Evolutionary conservation across 257 asterid species (phyloP).

Genomic region (Gentiana macrophylla): DNA sequence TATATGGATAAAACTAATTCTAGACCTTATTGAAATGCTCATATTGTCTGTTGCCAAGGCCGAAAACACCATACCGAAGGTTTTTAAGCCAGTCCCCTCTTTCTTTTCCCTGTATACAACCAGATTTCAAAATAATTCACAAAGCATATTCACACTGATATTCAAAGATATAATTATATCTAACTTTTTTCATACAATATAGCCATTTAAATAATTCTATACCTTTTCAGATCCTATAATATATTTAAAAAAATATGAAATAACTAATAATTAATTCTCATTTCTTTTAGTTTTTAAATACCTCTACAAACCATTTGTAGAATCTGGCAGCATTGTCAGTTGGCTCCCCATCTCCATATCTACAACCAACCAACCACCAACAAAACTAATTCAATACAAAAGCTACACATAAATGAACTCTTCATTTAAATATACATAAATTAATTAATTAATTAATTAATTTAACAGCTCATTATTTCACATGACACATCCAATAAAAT

Average conservation of each 20-base stretch:
- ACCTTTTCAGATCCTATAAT: too few species aligned
- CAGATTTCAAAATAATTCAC: slow-evolving; percentile 10
- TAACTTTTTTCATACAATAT: neutral
- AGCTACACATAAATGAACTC: slow-evolving; percentile 3
- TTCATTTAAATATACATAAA: neutral
- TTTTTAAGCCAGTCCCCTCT: slow-evolving; percentile 71
- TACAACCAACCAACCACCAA: slow-evolving; percentile 44
- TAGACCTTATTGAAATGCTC: slow-evolving; percentile 98
- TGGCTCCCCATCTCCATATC: slow-evolving; percentile 99
- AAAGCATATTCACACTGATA: slow-evolving; percentile 8
- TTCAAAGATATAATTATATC: neutral
- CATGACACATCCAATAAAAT: neutral
- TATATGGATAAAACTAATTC: neutral
- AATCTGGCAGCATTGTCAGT: slow-evolving; percentile 97
- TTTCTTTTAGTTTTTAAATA: slow-evolving; percentile 8
- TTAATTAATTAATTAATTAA: too few species aligned
- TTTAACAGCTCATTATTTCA: neutral
- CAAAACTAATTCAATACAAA: slow-evolving; percentile 14
- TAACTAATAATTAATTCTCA: neutral
- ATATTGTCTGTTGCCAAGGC: slow-evolving; percentile 97
- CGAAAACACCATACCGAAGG: slow-evolving; percentile 82
- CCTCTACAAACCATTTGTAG: slow-evolving; percentile 96
- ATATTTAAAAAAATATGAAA: neutral
- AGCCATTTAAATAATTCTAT: too few species aligned
- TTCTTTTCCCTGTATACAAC: slow-evolving; percentile 55